Percentiles rank a stretch among this genome's conserved stretches.
Conservation (phyloP, 495 filamentous ascomycete species). For the Baudoinia panamericana region DNA sequence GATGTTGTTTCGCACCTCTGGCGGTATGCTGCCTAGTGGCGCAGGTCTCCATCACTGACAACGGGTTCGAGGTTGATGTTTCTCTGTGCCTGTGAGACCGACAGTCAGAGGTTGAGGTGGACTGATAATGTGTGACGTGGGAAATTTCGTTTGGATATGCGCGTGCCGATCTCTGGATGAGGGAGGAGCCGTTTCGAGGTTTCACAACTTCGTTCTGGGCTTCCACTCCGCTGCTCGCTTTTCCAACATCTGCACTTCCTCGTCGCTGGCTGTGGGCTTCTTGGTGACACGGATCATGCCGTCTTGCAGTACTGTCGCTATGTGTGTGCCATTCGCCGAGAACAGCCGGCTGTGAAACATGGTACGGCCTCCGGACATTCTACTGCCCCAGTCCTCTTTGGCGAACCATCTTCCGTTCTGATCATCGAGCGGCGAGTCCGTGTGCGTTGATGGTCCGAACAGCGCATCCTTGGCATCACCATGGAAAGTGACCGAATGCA, state of each 20-base stretch:
- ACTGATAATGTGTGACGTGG: no score
- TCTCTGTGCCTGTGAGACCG: no score
- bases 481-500: slow-evolving; percentile 51
- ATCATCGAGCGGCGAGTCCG: slow-evolving; percentile 28
- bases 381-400: slow-evolving; percentile 50
- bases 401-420: slow-evolving; percentile 49
- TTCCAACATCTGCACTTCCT: slow-evolving; percentile 3
- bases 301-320: slow-evolving; percentile 23
- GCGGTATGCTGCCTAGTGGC: no score
- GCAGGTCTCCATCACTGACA: no score
- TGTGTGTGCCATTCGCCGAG: slow-evolving; percentile 40
- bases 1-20: no score
- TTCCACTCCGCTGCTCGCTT: slow-evolving; percentile 12
- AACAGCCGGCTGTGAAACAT: slow-evolving; percentile 52
- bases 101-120: no score
- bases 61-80: no score
- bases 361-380: slow-evolving; percentile 42
- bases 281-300: slow-evolving; percentile 17
- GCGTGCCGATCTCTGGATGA: background rate
- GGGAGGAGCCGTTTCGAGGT: no score
- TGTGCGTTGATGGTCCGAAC: slow-evolving; percentile 5
- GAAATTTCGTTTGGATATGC: background rate
- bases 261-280: slow-evolving; percentile 1
- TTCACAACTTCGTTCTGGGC: slow-evolving; percentile 13
- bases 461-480: slow-evolving; percentile 28